Evolutionary conservation across 2,329 filamentous ascomycete species (phyloP), one percentile per base, ranked within the genome.

Genomic region (Phoma sp.): DNA sequence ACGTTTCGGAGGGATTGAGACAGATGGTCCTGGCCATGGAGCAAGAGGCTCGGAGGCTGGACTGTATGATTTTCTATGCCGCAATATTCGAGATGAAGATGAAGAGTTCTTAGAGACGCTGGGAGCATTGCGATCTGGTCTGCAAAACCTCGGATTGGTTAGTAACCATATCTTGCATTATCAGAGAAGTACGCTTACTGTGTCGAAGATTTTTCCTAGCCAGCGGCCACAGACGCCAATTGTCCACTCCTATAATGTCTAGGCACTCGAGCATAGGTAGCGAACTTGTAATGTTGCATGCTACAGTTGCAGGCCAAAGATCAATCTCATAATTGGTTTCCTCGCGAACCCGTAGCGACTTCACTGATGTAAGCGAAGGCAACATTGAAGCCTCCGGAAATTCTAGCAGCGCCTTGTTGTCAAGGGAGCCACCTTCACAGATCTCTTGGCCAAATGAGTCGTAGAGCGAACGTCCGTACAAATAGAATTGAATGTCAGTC

Each of bases 301-400:
- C 14, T 4, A 28, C 42, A 18, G 14, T 36, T 15, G 42, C 20
- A 10, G 42, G 42, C 42, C 42, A 46, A 12, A 46, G 30, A n/a
- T 46, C 42, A 9, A 46, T 46, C n/a, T 46, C 42, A 15, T 28
- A 17, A n/a, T 36, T 46, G 7, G 42, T 32, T 36, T 32, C 33
- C 14, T 30, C 29, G 3, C 21, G 21, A 26, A 46, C 30, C 18
- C 29, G 17, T 3, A 45, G 20, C 11, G 42, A 30, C 30, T 34
- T 34, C 30, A 46, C 30, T 15, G 30, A 30, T n/a, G 42, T 15
- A 36, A 46, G 42, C 30, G 12, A 42, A 32, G 39, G 39, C 17
- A 32, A 5, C 39, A 3, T 7, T 17, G 39, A n/a, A 32, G 17
- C 12, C 11, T 12, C 12, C 21, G 39, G 7, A n/a, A 32, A 42